Evolutionary conservation across 2,329 filamentous ascomycete species (phyloP), one percentile per base, ranked within the genome.

Genomic region (Fusarium scirpi): DNA sequence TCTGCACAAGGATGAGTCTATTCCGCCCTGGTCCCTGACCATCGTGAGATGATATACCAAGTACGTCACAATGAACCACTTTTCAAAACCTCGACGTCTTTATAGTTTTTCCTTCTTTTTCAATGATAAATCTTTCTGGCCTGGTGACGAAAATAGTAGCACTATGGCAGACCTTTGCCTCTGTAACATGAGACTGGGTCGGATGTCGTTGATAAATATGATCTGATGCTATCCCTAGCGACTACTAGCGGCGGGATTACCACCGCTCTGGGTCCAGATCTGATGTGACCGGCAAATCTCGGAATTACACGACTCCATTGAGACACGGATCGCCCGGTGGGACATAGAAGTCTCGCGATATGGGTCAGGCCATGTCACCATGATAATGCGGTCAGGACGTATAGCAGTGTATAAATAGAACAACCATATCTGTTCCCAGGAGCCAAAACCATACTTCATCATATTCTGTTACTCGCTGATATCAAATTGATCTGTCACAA

Each of bases 121-220:
- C 8, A 8, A 16, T 20, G 5, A 11, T 45, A 53, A 25, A 76
- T 86, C 88, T 84, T 67, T 69, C 38, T 41, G 9, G 12, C 34
- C 52, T 29, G 40, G n/a, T 38, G 52, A 63, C 22, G 25, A 27
- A 11, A 20, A 18, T 1, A n/a, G 18, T 57, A 57, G 12, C 34
- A 9, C 15, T 18, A 15, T 10, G 2, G 10, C 24, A 64, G 9
- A 18, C 8, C 3, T 2, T 38, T 24, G 20, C n/a, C 3, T 25
- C 9, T 5, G n/a, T 8, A 59, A 59, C 62, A 60, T 15, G 53
- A 65, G 61, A 65, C 20, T 29, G 24, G 10, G 34, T 52, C 49
- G 38, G 10, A 2, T 59, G 22, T n/a, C 45, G 44, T 47, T 30
- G 22, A 47, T 46, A 12, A 38, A 41, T 4, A 56, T 69, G 65